Percentiles rank a stretch among this genome's conserved stretches.
phyloP scores from a whole-genome alignment of 768 basidiomycete species.

The Suillus spraguei region DNA sequence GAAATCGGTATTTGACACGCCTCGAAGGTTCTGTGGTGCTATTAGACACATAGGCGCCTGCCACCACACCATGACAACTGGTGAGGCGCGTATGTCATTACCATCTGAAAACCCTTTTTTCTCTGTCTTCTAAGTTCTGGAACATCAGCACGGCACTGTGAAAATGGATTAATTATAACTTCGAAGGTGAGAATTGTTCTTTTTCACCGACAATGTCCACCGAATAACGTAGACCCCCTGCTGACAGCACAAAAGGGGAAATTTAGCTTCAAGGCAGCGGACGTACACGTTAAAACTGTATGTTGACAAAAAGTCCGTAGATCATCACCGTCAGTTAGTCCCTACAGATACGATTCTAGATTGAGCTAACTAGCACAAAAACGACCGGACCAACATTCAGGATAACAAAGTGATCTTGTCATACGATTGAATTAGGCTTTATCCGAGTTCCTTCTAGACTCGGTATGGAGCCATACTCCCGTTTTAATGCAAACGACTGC shows the following conservation, averaged over 20 bases:
- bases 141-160: neutral
- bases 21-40: constrained; percentile 34
- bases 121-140: neutral
- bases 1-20: constrained; percentile 25
- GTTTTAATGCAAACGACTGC: neutral
- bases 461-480: neutral
- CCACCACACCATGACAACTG: constrained; percentile 4
- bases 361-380: neutral
- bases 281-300: constrained; percentile 1
- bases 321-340: neutral
- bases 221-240: neutral
- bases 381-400: neutral
- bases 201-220: neutral
- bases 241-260: neutral
- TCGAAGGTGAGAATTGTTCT: neutral
- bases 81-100: neutral
- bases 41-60: constrained; percentile 11
- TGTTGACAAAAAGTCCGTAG: neutral
- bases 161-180: neutral
- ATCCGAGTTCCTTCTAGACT: neutral
- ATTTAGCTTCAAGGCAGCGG: neutral
- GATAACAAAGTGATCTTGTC: neutral
- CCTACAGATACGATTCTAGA: constrained; percentile 2
- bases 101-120: neutral
- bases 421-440: constrained; percentile 4